These are phyloP conservation scores for Candida sonorensis DNA, from an alignment of 805 yeast species.

Conservation along the genomic window DNA sequence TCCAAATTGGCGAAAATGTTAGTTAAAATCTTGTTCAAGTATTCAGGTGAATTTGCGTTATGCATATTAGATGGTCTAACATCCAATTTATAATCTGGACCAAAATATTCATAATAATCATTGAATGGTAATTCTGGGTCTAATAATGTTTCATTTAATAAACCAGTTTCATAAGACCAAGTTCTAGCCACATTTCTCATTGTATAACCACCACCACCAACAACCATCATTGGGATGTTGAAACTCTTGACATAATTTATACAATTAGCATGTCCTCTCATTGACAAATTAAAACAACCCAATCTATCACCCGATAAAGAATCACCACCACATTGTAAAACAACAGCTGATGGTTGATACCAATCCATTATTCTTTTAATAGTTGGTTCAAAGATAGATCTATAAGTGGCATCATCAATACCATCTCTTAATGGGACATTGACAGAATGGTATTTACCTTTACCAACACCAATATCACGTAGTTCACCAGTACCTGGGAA, in stretches of 20 bases:
- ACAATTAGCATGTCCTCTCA: conserved; percentile 95
- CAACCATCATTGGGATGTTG: conserved; percentile 83
- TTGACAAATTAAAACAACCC: conserved; percentile 92
- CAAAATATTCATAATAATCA: conserved; percentile 95
- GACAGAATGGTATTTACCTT: conserved; percentile 76
- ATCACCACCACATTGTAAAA: conserved; percentile 98
- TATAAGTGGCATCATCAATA: conserved; percentile 83
- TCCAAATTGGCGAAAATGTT: conserved; percentile 75
- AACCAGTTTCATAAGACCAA: conserved; percentile 92
- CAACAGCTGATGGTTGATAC: conserved; percentile 94
- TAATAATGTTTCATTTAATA: conserved; percentile 70
- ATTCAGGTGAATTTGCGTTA: conserved; percentile 91
- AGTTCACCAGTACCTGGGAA: conserved; percentile 92
- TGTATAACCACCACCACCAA: conserved; percentile 98
- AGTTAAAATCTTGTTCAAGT: conserved; percentile 73
- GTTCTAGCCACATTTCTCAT: conserved; percentile 94
- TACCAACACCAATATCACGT: conserved; percentile 77
- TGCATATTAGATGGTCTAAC: conserved; percentile 95
- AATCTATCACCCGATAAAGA: conserved; percentile 92
- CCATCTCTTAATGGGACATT: conserved; percentile 90
- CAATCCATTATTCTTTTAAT: conserved; percentile 69
- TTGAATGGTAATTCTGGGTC: conserved; percentile 83
- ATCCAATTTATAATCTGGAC: conserved; percentile 92
- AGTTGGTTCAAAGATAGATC: conserved; percentile 83
- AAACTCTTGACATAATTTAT: conserved; percentile 80